Percentiles rank a stretch among this genome's conserved stretches.
Evolutionary conservation across 805 yeast species (phyloP).

Genomic region (Citeromyces nyonsensis): DNA sequence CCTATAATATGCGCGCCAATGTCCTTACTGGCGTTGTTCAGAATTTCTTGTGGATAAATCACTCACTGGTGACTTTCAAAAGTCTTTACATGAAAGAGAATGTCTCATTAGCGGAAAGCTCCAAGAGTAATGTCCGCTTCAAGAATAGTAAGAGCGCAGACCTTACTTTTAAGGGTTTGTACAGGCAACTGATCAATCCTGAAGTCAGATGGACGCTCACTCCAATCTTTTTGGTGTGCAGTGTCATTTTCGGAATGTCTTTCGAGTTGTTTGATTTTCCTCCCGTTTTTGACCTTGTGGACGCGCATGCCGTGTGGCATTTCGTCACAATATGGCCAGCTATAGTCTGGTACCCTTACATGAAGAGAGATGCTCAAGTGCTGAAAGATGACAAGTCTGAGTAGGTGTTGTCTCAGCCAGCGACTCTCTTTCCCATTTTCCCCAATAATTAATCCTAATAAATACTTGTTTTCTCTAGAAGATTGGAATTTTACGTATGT

Average conservation of each 20-base stretch:
- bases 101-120: background rate
- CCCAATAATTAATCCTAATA: too few species aligned
- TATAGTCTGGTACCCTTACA: conserved; percentile 51
- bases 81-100: conserved; percentile 5
- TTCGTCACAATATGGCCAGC: conserved; percentile 76
- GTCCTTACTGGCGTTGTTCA: conserved; percentile 67
- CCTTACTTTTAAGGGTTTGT: conserved; percentile 2
- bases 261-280: conserved; percentile 86
- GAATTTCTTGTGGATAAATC: conserved; percentile 34
- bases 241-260: conserved; percentile 64
- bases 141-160: background rate
- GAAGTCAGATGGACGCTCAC: conserved; percentile 25
- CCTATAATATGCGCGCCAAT: conserved; percentile 89
- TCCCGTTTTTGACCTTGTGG: conserved; percentile 51
- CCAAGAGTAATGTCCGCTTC: background rate
- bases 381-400: conserved; percentile 13
- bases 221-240: conserved; percentile 34
- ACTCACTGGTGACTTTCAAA: conserved; percentile 15
- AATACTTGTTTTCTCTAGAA: too few species aligned
- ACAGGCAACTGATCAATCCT: conserved; percentile 9
- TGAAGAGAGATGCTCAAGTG: conserved; percentile 25
- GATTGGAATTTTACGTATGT: too few species aligned
- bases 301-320: conserved; percentile 95
- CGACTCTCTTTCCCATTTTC: too few species aligned
- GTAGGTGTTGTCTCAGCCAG: background rate